phyloP scores from a whole-genome alignment of 495 filamentous ascomycete genomes.

The Penicillium parvum region DNA sequence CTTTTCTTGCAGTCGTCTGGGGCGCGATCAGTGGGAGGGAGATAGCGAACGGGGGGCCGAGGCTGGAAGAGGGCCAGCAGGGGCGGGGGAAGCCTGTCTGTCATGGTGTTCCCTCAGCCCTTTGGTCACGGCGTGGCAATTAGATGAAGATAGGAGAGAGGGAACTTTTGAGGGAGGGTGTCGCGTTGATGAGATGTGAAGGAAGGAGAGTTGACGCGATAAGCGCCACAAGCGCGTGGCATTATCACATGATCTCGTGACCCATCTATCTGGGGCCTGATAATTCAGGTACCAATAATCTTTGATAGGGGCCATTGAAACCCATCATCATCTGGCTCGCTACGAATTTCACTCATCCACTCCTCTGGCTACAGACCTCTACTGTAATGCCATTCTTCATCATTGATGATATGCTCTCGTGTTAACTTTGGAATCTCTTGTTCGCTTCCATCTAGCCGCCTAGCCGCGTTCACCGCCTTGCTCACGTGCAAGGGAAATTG shows the following conservation, averaged over 20 bases:
- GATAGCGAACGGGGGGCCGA: slow-evolving; percentile 84
- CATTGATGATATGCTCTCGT: too few species aligned
- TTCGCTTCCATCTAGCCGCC: too few species aligned
- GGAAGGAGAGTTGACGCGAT: slow-evolving; percentile 11
- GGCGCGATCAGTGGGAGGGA: slow-evolving; percentile 75
- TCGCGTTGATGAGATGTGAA: too few species aligned
- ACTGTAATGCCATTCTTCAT: too few species aligned
- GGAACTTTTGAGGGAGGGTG: slow-evolving; percentile 19
- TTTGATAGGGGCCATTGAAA: too few species aligned
- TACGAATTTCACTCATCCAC: too few species aligned
- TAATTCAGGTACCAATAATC: too few species aligned
- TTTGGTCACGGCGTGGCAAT: slow-evolving; percentile 2
- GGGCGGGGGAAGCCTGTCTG: slow-evolving; percentile 89
- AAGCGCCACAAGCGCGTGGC: slow-evolving; percentile 10
- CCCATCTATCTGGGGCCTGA: too few species aligned
- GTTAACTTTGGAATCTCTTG: too few species aligned
- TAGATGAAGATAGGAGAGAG: slow-evolving; percentile 11
- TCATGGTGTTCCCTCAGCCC: slow-evolving; percentile 55
- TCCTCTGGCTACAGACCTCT: too few species aligned
- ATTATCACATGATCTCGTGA: too few species aligned
- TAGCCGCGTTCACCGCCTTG: not conserved
- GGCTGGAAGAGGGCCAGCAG: slow-evolving; percentile 92
- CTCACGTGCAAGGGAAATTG: slow-evolving; percentile 28
- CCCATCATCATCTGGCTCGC: too few species aligned
- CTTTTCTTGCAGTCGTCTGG: slow-evolving; percentile 72